phyloP scores from a whole-genome alignment of 352 stramenopile species.

The Phytophthora meadii region DNA sequence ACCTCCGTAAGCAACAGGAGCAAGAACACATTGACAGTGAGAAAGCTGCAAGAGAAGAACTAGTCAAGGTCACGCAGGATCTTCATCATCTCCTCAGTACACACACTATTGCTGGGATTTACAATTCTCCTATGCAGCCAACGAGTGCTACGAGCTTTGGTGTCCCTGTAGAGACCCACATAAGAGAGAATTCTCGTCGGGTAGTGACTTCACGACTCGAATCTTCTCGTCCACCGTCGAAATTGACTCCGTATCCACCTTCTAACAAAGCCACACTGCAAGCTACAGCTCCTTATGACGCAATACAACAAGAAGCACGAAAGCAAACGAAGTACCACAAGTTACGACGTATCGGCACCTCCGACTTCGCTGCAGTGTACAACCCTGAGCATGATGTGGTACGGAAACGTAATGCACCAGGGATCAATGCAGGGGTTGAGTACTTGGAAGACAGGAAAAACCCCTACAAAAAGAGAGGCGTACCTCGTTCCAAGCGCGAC shows the following conservation, averaged over 20 bases:
- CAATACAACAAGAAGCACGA: constrained; percentile 46
- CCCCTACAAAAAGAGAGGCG: constrained; percentile 71
- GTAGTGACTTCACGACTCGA: constrained; percentile 44
- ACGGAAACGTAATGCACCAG: constrained; percentile 47
- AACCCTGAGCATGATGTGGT: constrained; percentile 53
- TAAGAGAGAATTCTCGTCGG: constrained; percentile 58
- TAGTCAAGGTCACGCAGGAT: constrained; percentile 62
- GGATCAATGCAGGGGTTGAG: constrained; percentile 61
- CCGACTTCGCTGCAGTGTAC: constrained; percentile 59
- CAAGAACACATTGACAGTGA: constrained; percentile 46
- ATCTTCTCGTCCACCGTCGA: constrained; percentile 41
- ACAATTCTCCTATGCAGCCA: constrained; percentile 54
- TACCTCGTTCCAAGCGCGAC: constrained; percentile 57
- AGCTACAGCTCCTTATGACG: constrained; percentile 48
- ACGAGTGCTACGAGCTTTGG: constrained; percentile 56
- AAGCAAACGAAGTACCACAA: constrained; percentile 78
- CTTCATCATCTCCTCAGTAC: constrained; percentile 75
- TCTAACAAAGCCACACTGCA: constrained; percentile 63
- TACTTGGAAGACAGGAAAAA: constrained; percentile 75
- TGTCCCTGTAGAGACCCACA: constrained; percentile 67
- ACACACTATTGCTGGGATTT: constrained; percentile 59
- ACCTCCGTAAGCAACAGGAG: constrained; percentile 52
- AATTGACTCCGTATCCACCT: constrained; percentile 59
- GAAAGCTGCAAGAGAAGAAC: constrained; percentile 47
- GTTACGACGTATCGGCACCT: constrained; percentile 44